Conservation (phyloP, 768 basidiomycete species). For the Hortiboletus campestris region DNA sequence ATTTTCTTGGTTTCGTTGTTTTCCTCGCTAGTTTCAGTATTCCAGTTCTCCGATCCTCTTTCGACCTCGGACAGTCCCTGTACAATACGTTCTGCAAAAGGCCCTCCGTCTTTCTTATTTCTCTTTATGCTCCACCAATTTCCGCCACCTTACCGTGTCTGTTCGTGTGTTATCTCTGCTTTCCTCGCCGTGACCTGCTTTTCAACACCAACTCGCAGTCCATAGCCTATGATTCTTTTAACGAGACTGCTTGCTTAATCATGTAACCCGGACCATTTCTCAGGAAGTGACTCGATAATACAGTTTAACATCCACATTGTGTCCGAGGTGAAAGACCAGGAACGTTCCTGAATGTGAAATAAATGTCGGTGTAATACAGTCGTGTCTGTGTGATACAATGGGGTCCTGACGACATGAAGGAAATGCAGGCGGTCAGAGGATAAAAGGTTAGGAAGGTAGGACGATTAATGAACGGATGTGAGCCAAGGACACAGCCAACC, state of each 20-base stretch:
- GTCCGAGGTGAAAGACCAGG: not conserved
- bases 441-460: not conserved
- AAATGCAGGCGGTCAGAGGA: not conserved
- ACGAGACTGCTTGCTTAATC: constrained; percentile 13
- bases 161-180: constrained; percentile 11
- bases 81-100: constrained; percentile 20
- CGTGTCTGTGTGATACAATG: not conserved
- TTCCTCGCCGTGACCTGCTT: not conserved
- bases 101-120: constrained; percentile 29
- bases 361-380: not conserved
- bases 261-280: constrained; percentile 6
- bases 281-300: not conserved
- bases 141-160: not conserved
- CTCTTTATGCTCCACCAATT: constrained; percentile 27
- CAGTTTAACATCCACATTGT: too few species aligned
- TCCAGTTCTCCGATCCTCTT: not conserved
- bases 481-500: not conserved
- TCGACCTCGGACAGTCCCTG: constrained; percentile 17
- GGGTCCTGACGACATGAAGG: not conserved
- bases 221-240: constrained; percentile 20
- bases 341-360: not conserved
- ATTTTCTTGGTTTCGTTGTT: constrained; percentile 1
- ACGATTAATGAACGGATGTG: not conserved
- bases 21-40: constrained; percentile 6
- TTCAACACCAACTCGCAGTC: not conserved